Conservation (phyloP, 2,329 filamentous ascomycete species). For the Colletotrichum simmondsii region DNA sequence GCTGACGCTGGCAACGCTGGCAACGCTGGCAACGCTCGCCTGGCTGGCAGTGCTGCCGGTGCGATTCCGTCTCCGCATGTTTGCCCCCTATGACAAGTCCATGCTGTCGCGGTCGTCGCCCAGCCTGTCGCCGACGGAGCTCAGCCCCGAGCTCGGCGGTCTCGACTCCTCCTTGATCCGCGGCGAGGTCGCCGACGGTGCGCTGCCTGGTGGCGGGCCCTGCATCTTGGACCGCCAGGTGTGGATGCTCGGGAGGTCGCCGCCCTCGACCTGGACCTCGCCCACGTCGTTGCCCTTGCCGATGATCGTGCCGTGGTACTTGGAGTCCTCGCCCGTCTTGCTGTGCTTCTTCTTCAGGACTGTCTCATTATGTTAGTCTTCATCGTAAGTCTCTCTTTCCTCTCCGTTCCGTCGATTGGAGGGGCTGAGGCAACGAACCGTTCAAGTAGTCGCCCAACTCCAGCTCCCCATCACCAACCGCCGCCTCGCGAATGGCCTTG, state of each 20-base stretch:
- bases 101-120: slow-evolving; percentile 57
- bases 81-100: slow-evolving; percentile 51
- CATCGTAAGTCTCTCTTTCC: neutral
- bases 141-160: slow-evolving; percentile 65
- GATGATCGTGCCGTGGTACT: slow-evolving; percentile 86
- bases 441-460: slow-evolving; percentile 78
- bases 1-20: neutral
- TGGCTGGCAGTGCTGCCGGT: neutral
- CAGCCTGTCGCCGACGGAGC: slow-evolving; percentile 63
- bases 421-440: slow-evolving; percentile 53
- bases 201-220: slow-evolving; percentile 37
- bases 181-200: slow-evolving; percentile 30
- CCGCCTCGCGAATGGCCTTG: slow-evolving; percentile 83
- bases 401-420: neutral
- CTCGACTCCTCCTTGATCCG: slow-evolving; percentile 47
- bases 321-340: slow-evolving; percentile 86
- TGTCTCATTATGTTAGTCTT: slow-evolving; percentile 44
- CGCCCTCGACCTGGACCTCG: slow-evolving; percentile 82
- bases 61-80: neutral
- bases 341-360: slow-evolving; percentile 92
- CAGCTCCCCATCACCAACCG: slow-evolving; percentile 74
- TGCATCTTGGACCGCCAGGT: slow-evolving; percentile 68
- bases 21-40: neutral
- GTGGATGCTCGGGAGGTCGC: slow-evolving; percentile 72
- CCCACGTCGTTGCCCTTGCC: slow-evolving; percentile 76